Conservation (phyloP, 169 alveolate species). For the Perkinsus marinus region DNA sequence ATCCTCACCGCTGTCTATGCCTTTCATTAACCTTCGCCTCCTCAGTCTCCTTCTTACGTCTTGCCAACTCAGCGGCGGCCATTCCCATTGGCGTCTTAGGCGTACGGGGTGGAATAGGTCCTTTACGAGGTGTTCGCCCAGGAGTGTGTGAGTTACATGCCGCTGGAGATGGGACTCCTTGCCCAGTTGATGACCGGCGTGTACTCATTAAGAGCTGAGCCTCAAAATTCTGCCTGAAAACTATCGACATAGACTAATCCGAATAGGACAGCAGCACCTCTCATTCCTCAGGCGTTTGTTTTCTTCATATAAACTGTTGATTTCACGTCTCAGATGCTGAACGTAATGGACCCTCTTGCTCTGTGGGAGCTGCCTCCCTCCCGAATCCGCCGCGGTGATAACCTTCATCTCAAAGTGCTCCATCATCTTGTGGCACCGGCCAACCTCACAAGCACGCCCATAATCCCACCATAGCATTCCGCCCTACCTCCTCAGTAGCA, state of each 20-base stretch:
- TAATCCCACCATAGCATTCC: background rate
- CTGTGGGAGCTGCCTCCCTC: background rate
- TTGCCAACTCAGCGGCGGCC: background rate
- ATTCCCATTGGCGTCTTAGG: background rate
- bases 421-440: background rate
- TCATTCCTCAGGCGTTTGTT: background rate
- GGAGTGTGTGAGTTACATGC: background rate
- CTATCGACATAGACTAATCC: background rate
- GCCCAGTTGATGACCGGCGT: background rate
- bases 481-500: background rate
- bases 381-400: background rate
- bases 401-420: background rate
- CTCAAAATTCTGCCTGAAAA: background rate
- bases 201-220: background rate
- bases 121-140: background rate
- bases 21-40: background rate
- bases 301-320: background rate
- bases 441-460: background rate
- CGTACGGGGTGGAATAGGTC: background rate
- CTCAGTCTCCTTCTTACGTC: background rate
- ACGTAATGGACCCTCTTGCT: background rate
- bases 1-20: background rate
- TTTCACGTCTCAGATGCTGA: background rate
- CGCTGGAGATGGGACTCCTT: background rate
- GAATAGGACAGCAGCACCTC: background rate